Conservation (phyloP, 1,284 basidiomycete genomes). For the Fomitopsis palustris region DNA sequence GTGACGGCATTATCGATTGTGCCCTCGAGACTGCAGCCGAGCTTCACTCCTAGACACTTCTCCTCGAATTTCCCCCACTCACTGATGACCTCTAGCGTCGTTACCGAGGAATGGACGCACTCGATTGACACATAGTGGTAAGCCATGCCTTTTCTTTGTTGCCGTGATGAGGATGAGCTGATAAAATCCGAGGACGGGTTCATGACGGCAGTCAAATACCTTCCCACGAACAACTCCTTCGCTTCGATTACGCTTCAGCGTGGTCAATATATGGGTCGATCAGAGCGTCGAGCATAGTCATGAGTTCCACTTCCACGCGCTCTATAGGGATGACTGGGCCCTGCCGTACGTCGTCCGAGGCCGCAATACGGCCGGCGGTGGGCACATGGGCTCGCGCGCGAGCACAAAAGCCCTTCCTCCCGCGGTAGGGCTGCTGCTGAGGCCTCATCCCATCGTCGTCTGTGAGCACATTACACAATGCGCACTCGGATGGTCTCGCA, state of each 20-base stretch:
- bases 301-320: conserved; percentile 1
- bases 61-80: too few relatives aligned
- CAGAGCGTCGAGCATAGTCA: neutral
- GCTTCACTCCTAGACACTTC: too few relatives aligned
- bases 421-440: neutral
- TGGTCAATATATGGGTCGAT: neutral
- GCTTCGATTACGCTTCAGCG: neutral
- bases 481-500: neutral
- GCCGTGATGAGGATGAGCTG: neutral
- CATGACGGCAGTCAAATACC: neutral
- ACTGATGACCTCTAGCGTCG: too few relatives aligned
- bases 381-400: neutral
- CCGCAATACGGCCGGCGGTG: neutral
- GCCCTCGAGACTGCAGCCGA: neutral
- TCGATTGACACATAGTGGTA: too few relatives aligned
- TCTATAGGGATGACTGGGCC: neutral
- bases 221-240: neutral
- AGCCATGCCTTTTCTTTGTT: too few relatives aligned
- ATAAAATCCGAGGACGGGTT: neutral
- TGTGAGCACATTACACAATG: neutral
- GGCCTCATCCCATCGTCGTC: neutral
- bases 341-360: neutral
- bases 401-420: neutral
- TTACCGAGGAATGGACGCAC: too few relatives aligned
- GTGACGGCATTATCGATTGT: neutral